Evolutionary conservation across 768 basidiomycete genomes (phyloP).

Genomic region (Mycena epipterygia): DNA sequence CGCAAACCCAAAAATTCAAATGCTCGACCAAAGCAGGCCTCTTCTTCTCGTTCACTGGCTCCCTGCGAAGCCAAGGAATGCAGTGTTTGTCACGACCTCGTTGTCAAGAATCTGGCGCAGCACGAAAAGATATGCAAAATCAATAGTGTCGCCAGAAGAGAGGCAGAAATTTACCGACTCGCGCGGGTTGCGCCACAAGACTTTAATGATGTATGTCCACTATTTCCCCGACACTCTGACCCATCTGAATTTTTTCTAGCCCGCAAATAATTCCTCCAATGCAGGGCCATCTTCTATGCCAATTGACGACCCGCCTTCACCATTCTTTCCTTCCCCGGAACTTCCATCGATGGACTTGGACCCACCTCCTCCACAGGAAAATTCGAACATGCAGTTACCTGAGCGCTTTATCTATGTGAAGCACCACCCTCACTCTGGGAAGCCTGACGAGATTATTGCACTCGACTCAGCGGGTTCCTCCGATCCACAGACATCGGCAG

Average conservation of each 20-base stretch:
- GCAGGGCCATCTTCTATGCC: background rate
- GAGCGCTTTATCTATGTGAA: slow-evolving; percentile 11
- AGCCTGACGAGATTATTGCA: no score
- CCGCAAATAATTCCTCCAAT: background rate
- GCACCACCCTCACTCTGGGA: slow-evolving; percentile 17
- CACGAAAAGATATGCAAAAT: slow-evolving; percentile 22
- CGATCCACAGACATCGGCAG: no score
- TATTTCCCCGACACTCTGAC: background rate
- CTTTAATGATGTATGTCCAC: background rate
- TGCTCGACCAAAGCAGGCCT: background rate
- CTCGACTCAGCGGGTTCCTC: background rate
- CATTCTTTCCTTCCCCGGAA: background rate
- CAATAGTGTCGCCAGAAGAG: background rate
- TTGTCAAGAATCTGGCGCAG: slow-evolving; percentile 1
- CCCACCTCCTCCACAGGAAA: background rate
- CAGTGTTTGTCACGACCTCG: slow-evolving; percentile 12
- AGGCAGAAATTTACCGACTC: background rate
- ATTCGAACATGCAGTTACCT: background rate
- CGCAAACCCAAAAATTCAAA: background rate
- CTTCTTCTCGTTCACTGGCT: background rate
- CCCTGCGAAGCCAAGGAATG: background rate
- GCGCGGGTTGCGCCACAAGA: background rate
- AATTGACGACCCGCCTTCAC: slow-evolving; percentile 1
- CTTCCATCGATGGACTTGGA: slow-evolving; percentile 3
- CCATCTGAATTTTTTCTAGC: background rate